phyloP scores from a whole-genome alignment of 805 yeast species.

The Ogataea minuta region DNA sequence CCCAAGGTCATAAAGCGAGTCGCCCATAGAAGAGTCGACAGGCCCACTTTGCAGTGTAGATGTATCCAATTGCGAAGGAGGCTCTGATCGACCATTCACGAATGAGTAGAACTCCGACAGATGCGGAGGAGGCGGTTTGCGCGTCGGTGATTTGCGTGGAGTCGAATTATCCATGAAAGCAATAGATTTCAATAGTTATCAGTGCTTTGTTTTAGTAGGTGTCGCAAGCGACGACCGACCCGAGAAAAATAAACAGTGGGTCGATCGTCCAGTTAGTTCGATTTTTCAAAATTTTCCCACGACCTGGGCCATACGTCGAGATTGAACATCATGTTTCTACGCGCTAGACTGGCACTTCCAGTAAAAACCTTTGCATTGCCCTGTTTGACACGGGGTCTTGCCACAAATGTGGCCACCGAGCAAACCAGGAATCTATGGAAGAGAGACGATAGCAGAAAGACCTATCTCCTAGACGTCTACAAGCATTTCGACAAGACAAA shows the following conservation, averaged over 20 bases:
- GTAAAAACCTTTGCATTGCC: not conserved
- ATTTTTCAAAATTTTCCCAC: slow-evolving; percentile 10
- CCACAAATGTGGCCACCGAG: not conserved
- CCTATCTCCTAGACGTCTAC: slow-evolving; percentile 80
- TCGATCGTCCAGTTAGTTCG: not conserved
- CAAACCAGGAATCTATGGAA: slow-evolving; percentile 46
- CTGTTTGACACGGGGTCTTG: not conserved
- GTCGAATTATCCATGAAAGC: slow-evolving; percentile 10
- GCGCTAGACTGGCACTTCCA: slow-evolving; percentile 1
- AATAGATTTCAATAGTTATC: not conserved
- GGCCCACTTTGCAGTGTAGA: slow-evolving; percentile 3
- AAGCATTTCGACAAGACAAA: slow-evolving; percentile 63
- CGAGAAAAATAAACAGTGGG: not conserved
- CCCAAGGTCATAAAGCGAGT: slow-evolving; percentile 6
- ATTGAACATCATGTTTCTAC: slow-evolving; percentile 2
- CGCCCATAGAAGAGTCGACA: not conserved
- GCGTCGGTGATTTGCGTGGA: slow-evolving; percentile 24
- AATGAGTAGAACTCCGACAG: slow-evolving; percentile 58
- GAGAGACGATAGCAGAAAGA: slow-evolving; percentile 71
- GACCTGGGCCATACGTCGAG: not conserved
- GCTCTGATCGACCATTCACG: slow-evolving; percentile 35
- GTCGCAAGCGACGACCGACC: slow-evolving; percentile 9
- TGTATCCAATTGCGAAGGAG: slow-evolving; percentile 3
- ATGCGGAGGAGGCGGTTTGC: slow-evolving; percentile 47
- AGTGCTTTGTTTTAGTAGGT: slow-evolving; percentile 2